Conservation (phyloP, 192 early-diverging fungal genomes). For the Neocallimastix lanati region DNA sequence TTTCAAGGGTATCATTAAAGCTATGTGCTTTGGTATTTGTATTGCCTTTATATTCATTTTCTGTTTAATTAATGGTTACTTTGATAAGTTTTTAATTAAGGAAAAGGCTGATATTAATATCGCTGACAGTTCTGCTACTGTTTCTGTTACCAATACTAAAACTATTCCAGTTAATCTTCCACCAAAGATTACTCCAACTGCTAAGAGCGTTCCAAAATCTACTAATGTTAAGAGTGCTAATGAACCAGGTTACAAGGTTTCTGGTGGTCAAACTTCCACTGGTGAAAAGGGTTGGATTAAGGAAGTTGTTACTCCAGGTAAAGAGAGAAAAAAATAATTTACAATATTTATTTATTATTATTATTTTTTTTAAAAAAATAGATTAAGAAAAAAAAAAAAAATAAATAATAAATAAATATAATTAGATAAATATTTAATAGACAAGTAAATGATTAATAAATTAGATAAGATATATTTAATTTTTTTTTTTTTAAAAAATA, state of each 20-base stretch:
- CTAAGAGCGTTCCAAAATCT: background rate
- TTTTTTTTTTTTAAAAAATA: too few species aligned
- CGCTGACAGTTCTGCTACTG: too few species aligned
- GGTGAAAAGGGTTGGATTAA: background rate
- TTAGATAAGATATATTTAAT: too few species aligned
- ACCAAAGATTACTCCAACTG: background rate
- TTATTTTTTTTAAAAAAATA: too few species aligned
- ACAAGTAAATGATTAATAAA: too few species aligned
- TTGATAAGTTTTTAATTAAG: background rate
- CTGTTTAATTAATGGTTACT: background rate
- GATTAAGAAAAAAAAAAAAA: too few species aligned
- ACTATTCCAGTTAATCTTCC: background rate
- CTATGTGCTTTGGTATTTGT: background rate
- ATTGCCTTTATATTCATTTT: background rate
- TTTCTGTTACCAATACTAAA: background rate
- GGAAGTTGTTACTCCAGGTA: background rate
- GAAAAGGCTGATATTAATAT: background rate
- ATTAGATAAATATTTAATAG: too few species aligned
- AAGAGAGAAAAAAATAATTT: background rate
- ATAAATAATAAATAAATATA: too few species aligned
- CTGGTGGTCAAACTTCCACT: background rate
- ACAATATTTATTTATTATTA: too few species aligned
- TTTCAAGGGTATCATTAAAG: background rate
- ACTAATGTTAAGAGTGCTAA: background rate
- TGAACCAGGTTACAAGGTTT: background rate